A percentile compares a stretch with the other conserved stretches of the same genome.
phyloP scores from a whole-genome alignment of 208 protist genomes.

The Leishmania guyanensis region DNA sequence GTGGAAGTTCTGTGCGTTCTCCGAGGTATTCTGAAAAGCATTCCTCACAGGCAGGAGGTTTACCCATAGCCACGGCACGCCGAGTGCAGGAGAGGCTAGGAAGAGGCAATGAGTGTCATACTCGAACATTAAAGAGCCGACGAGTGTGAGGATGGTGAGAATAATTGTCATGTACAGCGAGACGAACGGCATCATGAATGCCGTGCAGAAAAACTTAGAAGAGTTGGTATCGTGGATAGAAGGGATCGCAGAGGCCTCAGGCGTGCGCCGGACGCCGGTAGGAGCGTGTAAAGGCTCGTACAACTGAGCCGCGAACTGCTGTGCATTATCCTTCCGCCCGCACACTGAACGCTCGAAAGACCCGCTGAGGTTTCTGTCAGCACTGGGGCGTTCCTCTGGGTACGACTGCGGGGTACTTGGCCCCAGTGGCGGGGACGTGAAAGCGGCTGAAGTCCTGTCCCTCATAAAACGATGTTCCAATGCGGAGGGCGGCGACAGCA shows the following conservation, averaged over 20 bases:
- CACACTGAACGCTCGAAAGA: neutral
- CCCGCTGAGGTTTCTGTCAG: neutral
- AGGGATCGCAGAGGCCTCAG: neutral
- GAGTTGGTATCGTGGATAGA: neutral
- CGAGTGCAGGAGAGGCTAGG: slow-evolving; percentile 40
- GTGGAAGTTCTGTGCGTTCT: slow-evolving; percentile 10
- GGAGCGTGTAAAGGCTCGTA: no score
- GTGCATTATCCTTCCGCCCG: neutral
- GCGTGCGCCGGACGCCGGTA: no score
- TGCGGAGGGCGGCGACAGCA: neutral
- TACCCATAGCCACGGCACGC: slow-evolving; percentile 35
- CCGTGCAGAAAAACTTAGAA: neutral
- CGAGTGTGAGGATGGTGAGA: slow-evolving; percentile 26
- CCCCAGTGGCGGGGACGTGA: neutral
- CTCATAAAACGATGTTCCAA: neutral
- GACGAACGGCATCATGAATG: slow-evolving; percentile 30
- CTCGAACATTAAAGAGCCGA: slow-evolving; percentile 38
- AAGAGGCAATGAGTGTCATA: slow-evolving; percentile 51
- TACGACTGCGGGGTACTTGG: neutral
- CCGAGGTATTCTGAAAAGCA: slow-evolving; percentile 13
- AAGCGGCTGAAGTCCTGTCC: neutral
- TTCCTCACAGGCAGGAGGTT: slow-evolving; percentile 22
- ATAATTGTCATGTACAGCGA: slow-evolving; percentile 34
- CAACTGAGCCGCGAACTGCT: neutral
- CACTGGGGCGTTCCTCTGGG: neutral